Base-by-base conservation (phyloP, 2,329 filamentous ascomycete species). In the Nemania serpens region DNA sequence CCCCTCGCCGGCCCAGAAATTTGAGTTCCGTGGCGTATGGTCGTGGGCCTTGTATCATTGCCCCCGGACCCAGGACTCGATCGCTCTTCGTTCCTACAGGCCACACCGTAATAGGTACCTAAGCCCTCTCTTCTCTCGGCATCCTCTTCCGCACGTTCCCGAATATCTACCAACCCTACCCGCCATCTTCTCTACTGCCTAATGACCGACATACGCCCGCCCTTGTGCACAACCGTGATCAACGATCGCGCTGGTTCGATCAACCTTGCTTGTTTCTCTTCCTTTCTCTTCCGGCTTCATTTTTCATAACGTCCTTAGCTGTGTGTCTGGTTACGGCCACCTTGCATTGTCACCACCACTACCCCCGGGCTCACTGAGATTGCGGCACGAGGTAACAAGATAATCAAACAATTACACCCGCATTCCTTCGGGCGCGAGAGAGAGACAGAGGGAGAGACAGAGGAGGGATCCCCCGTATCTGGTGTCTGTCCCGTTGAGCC, bases 141-240 rank as follows among this genome's bases (percentile, higher is more conserved):
- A 59, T 52, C 47, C 41, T 58, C 54, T 65, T 57, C 58, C 61
- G 58, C 55, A 59, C 47, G 58, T 59, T 59, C 61, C 63, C 61
- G 58, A 59, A 42, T 22, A 47, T 12, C 11, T 13, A 50, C 17
- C 36, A 43, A 15, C 41, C 41, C 49, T 59, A 43, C 29, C 34
- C 3, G 41, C n/a, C 41, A 17, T 37, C 33, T 18, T 46, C 45
- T 43, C 33, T 58, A 20, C 18, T 52, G 55, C 20, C 33, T 51
- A 17, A 50, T 57, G 47, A 34, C 41, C 25, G 45, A 49, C 43
- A 47, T 10, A 45, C 20, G 13, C 48, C 47, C 29, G 20, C 22
- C 34, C 15, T 22, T 29, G 41, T 43, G 46, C 33, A 34, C 36
- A 48, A 43, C 41, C 11, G 20, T 25, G 50, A 25, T 58, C 25